Conservation (phyloP, 2,329 filamentous ascomycete species). For the Pseudocercospora eumusae region DNA sequence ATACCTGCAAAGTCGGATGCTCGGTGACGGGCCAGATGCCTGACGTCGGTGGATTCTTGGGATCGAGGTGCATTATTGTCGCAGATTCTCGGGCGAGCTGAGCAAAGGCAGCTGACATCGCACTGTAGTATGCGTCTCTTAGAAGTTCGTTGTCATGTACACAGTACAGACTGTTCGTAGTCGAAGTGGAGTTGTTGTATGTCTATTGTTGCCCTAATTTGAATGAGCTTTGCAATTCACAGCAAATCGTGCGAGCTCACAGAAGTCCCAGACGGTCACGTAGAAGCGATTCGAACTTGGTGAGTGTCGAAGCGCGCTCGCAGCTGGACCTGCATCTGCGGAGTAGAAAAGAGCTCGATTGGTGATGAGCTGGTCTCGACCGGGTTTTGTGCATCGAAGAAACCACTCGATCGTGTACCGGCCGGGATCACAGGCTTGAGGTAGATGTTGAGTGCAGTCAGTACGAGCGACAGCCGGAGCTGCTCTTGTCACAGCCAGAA, state of each 20-base stretch:
- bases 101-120: constrained; percentile 2
- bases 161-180: not conserved
- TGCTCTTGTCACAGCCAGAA: not conserved
- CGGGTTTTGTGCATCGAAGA: not conserved
- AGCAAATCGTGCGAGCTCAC: not conserved
- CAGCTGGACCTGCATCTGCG: not conserved
- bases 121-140: not conserved
- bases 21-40: not conserved
- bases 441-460: not conserved
- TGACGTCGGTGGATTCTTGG: not conserved
- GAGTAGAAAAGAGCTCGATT: not conserved
- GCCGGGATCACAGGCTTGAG: not conserved
- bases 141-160: not conserved
- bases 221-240: not conserved
- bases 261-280: constrained; percentile 1
- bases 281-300: not conserved
- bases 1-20: not conserved
- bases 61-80: not conserved
- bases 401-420: not conserved
- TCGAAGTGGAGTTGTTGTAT: not conserved
- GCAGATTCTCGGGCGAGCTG: not conserved
- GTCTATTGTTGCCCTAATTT: not conserved
- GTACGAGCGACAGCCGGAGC: not conserved
- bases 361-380: not conserved
- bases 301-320: not conserved